Evolutionary conservation across 106 monocot species (phyloP), one percentile per base, ranked within the genome.

Genomic region (Triglochin maritima): DNA sequence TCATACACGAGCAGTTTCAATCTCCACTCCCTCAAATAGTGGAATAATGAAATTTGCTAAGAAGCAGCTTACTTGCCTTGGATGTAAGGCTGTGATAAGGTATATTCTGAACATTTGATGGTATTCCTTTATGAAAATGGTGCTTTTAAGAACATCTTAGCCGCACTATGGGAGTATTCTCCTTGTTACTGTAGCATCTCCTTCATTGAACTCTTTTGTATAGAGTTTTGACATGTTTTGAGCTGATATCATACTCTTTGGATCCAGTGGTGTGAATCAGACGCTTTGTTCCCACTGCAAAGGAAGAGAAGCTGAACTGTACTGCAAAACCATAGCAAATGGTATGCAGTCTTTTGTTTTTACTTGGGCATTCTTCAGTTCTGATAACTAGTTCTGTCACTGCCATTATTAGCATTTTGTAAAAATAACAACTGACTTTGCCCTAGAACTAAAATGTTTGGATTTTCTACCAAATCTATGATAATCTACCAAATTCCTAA

Each of bases 1-100:
- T 56, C 96, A 96, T 75, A 96, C 96, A 12, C 87, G 96, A 82
- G 78, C 88, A 50, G 82, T 96, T 9, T 88, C 91, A 51, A 96
- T 85, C 71, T 96, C 96, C 61, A 96, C 96, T 59, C 96, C 96
- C 62, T 84, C 91, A 63, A 96, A 83, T 59, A 84, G 91, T 69
- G 96, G 96, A 56, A 88, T 96, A 71, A 96, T 96, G 96, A 96
- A 86, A 79, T 96, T 88, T 77, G 91, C 91, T 12, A 88, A 84
- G 81, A 91, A 86, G 69, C 85, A 86, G 59, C 81, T 91, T 29
- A 91, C 71, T 62, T 96, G 96, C 71, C 83, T 91, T 69, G 91
- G 96, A 57, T 98, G 91, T 76, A 91, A 88, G 82, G 80, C 91
- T 69, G 64, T 98, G 50, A 85, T 96, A 62, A 88, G 90, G 96